Conservation (phyloP, 768 basidiomycete species). For the Trichaptum fuscoviolaceum region DNA sequence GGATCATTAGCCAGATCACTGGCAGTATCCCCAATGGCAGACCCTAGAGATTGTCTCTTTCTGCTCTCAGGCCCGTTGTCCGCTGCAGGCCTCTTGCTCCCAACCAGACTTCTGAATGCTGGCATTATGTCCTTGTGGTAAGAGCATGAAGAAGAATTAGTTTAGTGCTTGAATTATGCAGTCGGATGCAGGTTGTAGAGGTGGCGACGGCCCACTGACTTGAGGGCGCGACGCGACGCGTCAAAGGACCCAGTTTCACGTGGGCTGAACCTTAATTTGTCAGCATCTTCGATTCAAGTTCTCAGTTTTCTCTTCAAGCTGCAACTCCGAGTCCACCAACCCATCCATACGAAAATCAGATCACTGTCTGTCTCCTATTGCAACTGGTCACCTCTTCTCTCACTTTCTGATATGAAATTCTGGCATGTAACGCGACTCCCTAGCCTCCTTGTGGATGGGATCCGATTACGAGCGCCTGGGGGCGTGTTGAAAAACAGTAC, state of each 20-base stretch:
- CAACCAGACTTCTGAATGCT: slow-evolving; percentile 12
- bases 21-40: slow-evolving; percentile 10
- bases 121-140: slow-evolving; percentile 25
- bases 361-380: too few relatives aligned
- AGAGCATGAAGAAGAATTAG: slow-evolving; percentile 18
- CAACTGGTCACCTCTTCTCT: too few relatives aligned
- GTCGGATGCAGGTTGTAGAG: background rate
- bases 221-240: background rate
- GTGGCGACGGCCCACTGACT: too few relatives aligned
- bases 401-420: too few relatives aligned
- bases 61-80: slow-evolving; percentile 12
- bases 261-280: background rate
- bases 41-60: slow-evolving; percentile 25
- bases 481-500: too few relatives aligned
- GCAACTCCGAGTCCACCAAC: too few relatives aligned
- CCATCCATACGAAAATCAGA: background rate
- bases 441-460: too few relatives aligned
- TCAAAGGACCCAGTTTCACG: too few relatives aligned
- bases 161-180: too few relatives aligned
- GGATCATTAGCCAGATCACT: slow-evolving; percentile 6
- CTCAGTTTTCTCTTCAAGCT: too few relatives aligned
- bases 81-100: background rate
- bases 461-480: too few relatives aligned
- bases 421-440: too few relatives aligned
- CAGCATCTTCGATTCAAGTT: background rate